Percentiles rank a stretch among this genome's conserved stretches.
Evolutionary conservation across 257 asterid genomes (phyloP).

Genomic region (Striga asiatica): DNA sequence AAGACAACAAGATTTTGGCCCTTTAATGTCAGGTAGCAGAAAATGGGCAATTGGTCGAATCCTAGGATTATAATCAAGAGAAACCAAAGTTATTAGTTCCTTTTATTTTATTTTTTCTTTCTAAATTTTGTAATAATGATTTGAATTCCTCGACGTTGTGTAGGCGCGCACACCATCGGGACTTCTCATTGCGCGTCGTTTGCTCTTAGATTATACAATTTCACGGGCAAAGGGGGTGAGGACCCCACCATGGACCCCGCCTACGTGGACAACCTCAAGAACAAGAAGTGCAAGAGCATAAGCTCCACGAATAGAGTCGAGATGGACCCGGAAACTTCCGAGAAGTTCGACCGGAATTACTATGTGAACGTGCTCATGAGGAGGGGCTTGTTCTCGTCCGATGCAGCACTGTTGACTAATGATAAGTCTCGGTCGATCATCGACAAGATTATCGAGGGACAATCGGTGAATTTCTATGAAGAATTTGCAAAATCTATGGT

Average conservation of each 20-base stretch:
- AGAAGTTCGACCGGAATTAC: conserved; percentile 29
- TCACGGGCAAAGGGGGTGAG: conserved; percentile 43
- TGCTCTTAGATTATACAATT: conserved; percentile 42
- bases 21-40: too few species aligned
- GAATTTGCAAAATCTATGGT: conserved; percentile 59
- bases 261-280: conserved; percentile 48
- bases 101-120: neutral
- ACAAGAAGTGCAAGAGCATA: conserved; percentile 31
- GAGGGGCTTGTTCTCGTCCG: conserved; percentile 37
- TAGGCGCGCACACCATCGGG: conserved; percentile 81
- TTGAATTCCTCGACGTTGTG: too few species aligned
- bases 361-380: conserved; percentile 29
- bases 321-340: conserved; percentile 55
- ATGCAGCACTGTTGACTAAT: conserved; percentile 40
- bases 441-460: conserved; percentile 23
- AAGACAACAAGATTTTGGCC: too few species aligned
- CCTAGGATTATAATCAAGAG: neutral
- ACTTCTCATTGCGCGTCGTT: conserved; percentile 46
- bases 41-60: too few species aligned
- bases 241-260: conserved; percentile 62
- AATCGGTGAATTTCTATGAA: conserved; percentile 22
- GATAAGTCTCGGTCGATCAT: conserved; percentile 23
- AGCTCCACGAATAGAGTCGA: conserved; percentile 21
- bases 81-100: too few species aligned
- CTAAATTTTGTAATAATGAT: too few species aligned